Conservation (phyloP, 306 rosid species). For the Luffa acutangula region DNA sequence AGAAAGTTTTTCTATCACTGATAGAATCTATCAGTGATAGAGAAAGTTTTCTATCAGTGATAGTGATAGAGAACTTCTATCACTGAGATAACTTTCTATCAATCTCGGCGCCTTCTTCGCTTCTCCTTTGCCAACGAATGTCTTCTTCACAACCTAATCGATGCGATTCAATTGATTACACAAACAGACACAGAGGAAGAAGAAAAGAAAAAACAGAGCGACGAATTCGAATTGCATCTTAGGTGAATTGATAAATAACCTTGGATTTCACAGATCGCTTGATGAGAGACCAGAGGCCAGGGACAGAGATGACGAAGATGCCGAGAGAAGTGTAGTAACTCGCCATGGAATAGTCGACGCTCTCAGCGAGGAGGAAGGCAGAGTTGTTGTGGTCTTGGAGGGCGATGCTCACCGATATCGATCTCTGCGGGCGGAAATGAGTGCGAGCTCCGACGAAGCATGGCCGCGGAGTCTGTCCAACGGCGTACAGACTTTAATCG, state of each 20-base stretch:
- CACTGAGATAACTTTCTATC: no score
- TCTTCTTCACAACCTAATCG: constrained; percentile 79
- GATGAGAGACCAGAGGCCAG: constrained; percentile 97
- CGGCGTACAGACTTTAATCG: no score
- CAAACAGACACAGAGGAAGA: not conserved
- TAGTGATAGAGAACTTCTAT: no score
- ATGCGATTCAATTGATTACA: not conserved
- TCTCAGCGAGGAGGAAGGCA: constrained; percentile 24
- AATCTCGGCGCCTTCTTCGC: constrained; percentile 49
- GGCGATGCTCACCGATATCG: not conserved
- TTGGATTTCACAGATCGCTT: constrained; percentile 94
- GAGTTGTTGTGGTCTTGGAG: not conserved
- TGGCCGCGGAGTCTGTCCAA: not conserved
- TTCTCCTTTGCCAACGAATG: constrained; percentile 41
- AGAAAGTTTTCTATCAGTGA: no score
- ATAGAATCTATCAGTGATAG: no score
- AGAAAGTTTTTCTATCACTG: no score
- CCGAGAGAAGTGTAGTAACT: constrained; percentile 94
- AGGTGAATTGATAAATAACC: constrained; percentile 19
- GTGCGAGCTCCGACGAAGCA: not conserved
- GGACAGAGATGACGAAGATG: constrained; percentile 86
- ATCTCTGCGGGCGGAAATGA: not conserved
- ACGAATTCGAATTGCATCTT: not conserved
- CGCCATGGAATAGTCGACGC: constrained; percentile 58
- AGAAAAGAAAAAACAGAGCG: not conserved